phyloP scores from a whole-genome alignment of 228 moss, liverwort and hornwort genomes.

The Sphagnum magellanicum region DNA sequence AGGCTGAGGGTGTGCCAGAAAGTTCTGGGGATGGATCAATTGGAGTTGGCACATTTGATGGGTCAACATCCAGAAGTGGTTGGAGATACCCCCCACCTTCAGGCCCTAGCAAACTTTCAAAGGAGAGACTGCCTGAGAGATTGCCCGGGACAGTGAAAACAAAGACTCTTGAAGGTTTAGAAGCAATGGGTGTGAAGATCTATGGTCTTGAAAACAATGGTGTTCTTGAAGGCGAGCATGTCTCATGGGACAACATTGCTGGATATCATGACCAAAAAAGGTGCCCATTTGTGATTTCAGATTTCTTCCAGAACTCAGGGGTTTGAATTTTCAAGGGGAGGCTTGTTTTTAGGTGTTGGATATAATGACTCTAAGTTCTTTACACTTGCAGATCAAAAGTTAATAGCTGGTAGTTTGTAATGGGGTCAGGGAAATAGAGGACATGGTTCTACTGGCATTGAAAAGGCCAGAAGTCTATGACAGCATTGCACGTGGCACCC shows the following conservation, averaged over 20 bases:
- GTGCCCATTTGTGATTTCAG: slow-evolving; percentile 6
- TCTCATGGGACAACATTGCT: slow-evolving; percentile 69
- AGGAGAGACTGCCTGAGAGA: slow-evolving; percentile 29
- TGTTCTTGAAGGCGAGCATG: slow-evolving; percentile 30
- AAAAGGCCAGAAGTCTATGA: slow-evolving; percentile 79
- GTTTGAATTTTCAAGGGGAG: neutral
- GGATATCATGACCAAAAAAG: slow-evolving; percentile 86
- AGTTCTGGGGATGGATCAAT: slow-evolving; percentile 21
- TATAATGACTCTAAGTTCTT: neutral
- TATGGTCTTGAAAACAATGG: slow-evolving; percentile 59
- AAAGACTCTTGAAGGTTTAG: slow-evolving; percentile 59
- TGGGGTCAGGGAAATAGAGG: slow-evolving; percentile 64
- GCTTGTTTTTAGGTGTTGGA: neutral
- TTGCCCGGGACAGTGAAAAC: slow-evolving; percentile 33
- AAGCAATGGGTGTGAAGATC: slow-evolving; percentile 76
- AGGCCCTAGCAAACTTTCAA: slow-evolving; percentile 26
- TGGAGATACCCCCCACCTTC: slow-evolving; percentile 43
- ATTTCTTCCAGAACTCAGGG: too few species aligned
- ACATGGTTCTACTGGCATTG: slow-evolving; percentile 72
- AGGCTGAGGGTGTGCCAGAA: slow-evolving; percentile 30
- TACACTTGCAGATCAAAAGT: neutral
- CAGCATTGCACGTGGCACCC: slow-evolving; percentile 70
- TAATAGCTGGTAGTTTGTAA: neutral
- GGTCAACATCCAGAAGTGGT: slow-evolving; percentile 43
- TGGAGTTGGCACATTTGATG: slow-evolving; percentile 27